These are phyloP conservation scores for Neurospora africana DNA, from an alignment of 495 filamentous ascomycete genomes.

Conservation along the genomic window DNA sequence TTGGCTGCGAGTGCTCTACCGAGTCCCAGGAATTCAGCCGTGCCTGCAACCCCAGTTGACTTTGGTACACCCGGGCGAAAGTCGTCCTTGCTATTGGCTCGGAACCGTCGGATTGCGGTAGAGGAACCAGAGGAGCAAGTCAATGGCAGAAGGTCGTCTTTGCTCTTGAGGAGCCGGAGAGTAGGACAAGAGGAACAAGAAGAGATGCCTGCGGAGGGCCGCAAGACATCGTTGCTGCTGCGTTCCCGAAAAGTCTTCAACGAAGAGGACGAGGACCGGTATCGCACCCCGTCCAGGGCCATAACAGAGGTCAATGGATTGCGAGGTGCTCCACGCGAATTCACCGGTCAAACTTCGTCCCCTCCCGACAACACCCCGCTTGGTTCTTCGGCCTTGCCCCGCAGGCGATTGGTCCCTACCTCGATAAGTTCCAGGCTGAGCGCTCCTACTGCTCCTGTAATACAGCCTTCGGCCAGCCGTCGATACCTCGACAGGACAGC, in stretches of 20 bases:
- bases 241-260: constrained; percentile 31
- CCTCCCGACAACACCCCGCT: constrained; percentile 19
- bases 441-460: constrained; percentile 12
- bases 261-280: constrained; percentile 36
- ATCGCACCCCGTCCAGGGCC: constrained; percentile 45
- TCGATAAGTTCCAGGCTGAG: constrained; percentile 28
- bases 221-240: constrained; percentile 30
- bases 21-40: constrained; percentile 26
- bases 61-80: constrained; percentile 27
- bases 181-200: constrained; percentile 35
- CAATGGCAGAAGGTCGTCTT: constrained; percentile 33
- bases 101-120: constrained; percentile 31
- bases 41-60: constrained; percentile 20
- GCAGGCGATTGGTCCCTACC: constrained; percentile 29
- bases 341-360: constrained; percentile 14
- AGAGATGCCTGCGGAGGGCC: constrained; percentile 33
- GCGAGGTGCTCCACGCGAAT: constrained; percentile 23
- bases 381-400: constrained; percentile 31
- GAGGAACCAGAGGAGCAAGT: constrained; percentile 34
- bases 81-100: constrained; percentile 34
- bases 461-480: constrained; percentile 21
- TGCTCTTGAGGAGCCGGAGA: constrained; percentile 33
- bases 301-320: constrained; percentile 43
- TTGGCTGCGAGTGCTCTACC: constrained; percentile 36
- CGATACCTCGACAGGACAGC: constrained; percentile 38